Conservation (phyloP, 176 grass and related monocot species). For the Zizania latifolia region DNA sequence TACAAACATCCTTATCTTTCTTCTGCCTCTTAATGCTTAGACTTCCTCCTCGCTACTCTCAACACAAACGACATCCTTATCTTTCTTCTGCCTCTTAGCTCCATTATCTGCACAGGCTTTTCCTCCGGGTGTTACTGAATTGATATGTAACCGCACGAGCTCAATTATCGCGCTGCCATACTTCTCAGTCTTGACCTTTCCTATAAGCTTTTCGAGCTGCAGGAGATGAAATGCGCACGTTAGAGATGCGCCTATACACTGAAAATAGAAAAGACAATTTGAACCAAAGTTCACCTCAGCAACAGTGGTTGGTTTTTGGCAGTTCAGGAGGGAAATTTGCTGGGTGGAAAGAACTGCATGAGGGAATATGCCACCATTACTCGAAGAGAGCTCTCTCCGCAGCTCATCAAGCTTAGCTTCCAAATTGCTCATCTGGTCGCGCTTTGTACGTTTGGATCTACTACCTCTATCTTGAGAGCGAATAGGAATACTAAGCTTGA, state of each 20-base stretch:
- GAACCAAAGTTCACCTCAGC: slow-evolving; percentile 45
- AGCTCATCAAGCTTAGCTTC: slow-evolving; percentile 75
- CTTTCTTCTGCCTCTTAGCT: slow-evolving; percentile 51
- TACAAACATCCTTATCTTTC: not conserved
- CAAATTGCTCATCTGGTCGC: slow-evolving; percentile 39
- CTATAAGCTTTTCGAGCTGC: slow-evolving; percentile 78
- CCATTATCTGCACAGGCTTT: slow-evolving; percentile 6
- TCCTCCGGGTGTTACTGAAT: slow-evolving; percentile 13
- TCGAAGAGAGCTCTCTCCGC: slow-evolving; percentile 51
- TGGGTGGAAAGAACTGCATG: slow-evolving; percentile 68
- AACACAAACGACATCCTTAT: slow-evolving; percentile 51
- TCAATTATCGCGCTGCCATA: slow-evolving; percentile 62
- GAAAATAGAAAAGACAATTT: not conserved
- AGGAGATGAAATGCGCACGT: slow-evolving; percentile 19
- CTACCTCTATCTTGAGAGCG: slow-evolving; percentile 20
- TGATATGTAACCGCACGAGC: slow-evolving; percentile 30
- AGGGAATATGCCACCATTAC: slow-evolving; percentile 53
- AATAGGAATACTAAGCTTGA: slow-evolving; percentile 48
- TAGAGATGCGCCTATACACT: not conserved
- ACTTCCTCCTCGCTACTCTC: slow-evolving; percentile 67
- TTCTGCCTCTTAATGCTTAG: slow-evolving; percentile 4
- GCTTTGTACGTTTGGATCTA: slow-evolving; percentile 45
- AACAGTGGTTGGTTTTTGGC: slow-evolving; percentile 55
- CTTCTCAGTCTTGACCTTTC: slow-evolving; percentile 77
- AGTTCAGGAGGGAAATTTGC: slow-evolving; percentile 56